Base-by-base conservation (phyloP, 2,329 filamentous ascomycete species). In the Pseudogymnoascus sp. region DNA sequence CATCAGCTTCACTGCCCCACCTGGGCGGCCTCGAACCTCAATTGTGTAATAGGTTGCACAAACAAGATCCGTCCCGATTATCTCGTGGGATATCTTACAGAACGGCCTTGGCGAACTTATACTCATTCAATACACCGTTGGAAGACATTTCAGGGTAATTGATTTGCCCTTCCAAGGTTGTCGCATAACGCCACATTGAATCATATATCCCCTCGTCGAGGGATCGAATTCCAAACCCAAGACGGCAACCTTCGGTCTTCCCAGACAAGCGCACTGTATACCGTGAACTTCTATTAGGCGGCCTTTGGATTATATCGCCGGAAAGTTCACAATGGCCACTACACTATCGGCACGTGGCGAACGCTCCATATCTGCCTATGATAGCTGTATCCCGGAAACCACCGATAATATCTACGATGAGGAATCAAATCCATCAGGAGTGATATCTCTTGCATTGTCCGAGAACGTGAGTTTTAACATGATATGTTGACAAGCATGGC, bases 391-490 rank as follows among this genome's bases (percentile, higher is more conserved):
- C 20, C 6, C 41, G 6, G 41, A 47, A 47, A n/a, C 25, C 20
- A 47, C 20, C 12, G 39, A 60, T n/a, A 64, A 67, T 43, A 37
- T 57, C 8, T 67, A 67, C 36, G 60, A 67, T 41, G 63, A 43
- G 50, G 35, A 47, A 5, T 59, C 61, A 5, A 68, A 68, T 30
- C 65, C 65, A 14, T 53, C 58, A 18, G 66, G 66, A 18, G 59
- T 67, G 5, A 64, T 68, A 20, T 62, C 62, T 9, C 65, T 68
- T 43, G 58, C 30, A 6, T 66, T 61, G 7, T 64, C 66, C 14
- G 66, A 68, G 38, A 68, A 66, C 60, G 66, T 67, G 38, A 47
- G 62, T 6, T 28, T 47, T 8, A 25, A 47, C 15, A 57, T 18
- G 53, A 2, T 4, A 11, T 11, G 11, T n/a, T 25, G 9, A 30